Percentiles rank a stretch among this genome's conserved stretches.
phyloP scores from a whole-genome alignment of 192 early-diverging fungal genomes.

The Neocallimastix lanati region DNA sequence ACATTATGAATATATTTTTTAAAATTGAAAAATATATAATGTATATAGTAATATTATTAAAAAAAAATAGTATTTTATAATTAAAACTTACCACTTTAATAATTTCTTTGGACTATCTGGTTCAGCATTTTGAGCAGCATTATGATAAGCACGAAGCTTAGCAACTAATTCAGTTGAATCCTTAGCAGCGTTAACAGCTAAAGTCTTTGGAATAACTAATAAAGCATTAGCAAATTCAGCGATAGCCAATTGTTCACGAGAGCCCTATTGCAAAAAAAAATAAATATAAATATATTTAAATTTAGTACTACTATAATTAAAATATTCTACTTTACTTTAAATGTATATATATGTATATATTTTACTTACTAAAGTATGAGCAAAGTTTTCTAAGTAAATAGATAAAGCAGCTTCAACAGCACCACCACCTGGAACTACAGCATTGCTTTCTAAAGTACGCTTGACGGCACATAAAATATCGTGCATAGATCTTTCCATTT shows the following conservation, averaged over 20 bases:
- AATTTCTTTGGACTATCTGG: constrained; percentile 51
- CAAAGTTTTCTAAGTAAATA: constrained; percentile 97
- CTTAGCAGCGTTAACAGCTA: constrained; percentile 96
- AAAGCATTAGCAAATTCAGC: constrained; percentile 90
- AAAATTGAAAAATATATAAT: too few relatives aligned
- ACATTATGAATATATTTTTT: too few relatives aligned
- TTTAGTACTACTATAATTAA: too few relatives aligned
- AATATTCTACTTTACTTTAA: too few relatives aligned
- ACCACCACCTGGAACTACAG: constrained; percentile 93
- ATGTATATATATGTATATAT: too few relatives aligned
- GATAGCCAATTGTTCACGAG: constrained; percentile 96
- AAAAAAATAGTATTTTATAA: too few relatives aligned
- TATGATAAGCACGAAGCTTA: constrained; percentile 88
- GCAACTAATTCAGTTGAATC: constrained; percentile 92
- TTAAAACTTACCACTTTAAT: constrained; percentile 64
- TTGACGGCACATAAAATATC: constrained; percentile 91
- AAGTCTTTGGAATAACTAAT: constrained; percentile 89
- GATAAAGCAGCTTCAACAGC: constrained; percentile 86
- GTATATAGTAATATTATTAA: too few relatives aligned
- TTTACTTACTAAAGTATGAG: constrained; percentile 62
- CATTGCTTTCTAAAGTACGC: constrained; percentile 84
- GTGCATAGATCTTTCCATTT: constrained; percentile 96
- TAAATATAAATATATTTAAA: too few relatives aligned
- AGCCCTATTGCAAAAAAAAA: too few relatives aligned
- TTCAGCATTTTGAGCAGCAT: constrained; percentile 59